These are phyloP conservation scores for Kalanchoe fedtschenkoi DNA, from an alignment of 164 flowering plant species.

Conservation along the genomic window DNA sequence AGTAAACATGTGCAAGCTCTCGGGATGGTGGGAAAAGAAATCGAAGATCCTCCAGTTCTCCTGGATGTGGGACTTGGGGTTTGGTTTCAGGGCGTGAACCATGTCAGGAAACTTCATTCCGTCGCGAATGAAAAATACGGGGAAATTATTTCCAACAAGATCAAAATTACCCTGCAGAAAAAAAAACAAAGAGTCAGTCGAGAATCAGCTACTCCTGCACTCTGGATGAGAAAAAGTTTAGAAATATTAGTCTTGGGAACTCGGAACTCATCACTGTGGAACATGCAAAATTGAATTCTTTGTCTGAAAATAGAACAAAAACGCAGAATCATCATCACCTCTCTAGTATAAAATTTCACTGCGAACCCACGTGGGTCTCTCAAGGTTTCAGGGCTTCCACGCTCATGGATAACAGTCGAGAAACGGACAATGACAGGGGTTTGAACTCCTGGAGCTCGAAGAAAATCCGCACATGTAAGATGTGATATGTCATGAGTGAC, in stretches of 20 bases:
- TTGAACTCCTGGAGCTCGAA: constrained; percentile 96
- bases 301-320: no score
- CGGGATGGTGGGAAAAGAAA: constrained; percentile 89
- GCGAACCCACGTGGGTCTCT: constrained; percentile 93
- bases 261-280: no score
- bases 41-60: constrained; percentile 76
- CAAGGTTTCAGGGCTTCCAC: constrained; percentile 97
- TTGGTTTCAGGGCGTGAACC: constrained; percentile 77
- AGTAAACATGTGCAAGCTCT: constrained; percentile 86
- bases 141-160: constrained; percentile 79
- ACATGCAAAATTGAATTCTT: no score
- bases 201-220: neutral
- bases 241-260: neutral
- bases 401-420: constrained; percentile 92
- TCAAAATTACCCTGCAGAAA: constrained; percentile 56
- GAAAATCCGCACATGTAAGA: constrained; percentile 93
- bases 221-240: no score
- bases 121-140: constrained; percentile 74
- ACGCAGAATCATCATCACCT: constrained; percentile 30
- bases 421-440: constrained; percentile 90
- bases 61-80: constrained; percentile 78
- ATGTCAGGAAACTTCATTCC: constrained; percentile 78
- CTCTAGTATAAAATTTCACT: constrained; percentile 85
- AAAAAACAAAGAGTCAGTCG: neutral
- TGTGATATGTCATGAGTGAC: constrained; percentile 86